Conservation (phyloP, 768 basidiomycete genomes). For the Tricholoma hemisulphureum region DNA sequence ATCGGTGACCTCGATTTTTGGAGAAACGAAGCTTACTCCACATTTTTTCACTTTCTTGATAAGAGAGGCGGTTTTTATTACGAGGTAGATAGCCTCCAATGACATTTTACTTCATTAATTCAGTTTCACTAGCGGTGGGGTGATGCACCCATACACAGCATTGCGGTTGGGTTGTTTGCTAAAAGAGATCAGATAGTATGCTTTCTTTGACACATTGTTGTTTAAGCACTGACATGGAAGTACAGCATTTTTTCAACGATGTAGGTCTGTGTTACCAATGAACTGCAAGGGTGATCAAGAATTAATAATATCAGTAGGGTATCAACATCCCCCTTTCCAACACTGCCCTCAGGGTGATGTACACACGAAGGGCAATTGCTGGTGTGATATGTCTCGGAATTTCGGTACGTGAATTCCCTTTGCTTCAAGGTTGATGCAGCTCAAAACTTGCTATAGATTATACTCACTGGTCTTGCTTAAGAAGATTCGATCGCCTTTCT, state of each 20-base stretch:
- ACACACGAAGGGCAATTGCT: conserved; percentile 51
- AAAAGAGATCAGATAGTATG: conserved; percentile 55
- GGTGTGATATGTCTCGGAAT: neutral
- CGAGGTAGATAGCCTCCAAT: conserved; percentile 37
- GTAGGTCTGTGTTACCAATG: conserved; percentile 37
- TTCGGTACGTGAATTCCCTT: neutral
- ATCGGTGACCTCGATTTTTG: conserved; percentile 70
- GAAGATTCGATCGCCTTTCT: neutral
- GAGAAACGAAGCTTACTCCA: conserved; percentile 58
- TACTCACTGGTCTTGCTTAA: neutral
- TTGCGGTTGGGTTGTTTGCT: conserved; percentile 72
- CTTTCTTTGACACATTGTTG: neutral
- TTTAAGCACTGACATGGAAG: neutral
- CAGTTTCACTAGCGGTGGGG: conserved; percentile 61
- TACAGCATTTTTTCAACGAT: conserved; percentile 66
- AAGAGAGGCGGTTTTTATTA: conserved; percentile 67
- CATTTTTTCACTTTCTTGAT: conserved; percentile 67
- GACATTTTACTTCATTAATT: neutral
- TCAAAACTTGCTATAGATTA: neutral
- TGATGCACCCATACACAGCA: conserved; percentile 82
- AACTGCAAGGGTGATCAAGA: neutral
- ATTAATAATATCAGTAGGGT: conserved; percentile 42
- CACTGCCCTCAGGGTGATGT: conserved; percentile 55
- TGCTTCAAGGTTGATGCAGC: neutral
- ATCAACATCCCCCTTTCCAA: conserved; percentile 71